phyloP scores from a whole-genome alignment of 2,329 filamentous ascomycete species.

The Claviceps fusiformis region DNA sequence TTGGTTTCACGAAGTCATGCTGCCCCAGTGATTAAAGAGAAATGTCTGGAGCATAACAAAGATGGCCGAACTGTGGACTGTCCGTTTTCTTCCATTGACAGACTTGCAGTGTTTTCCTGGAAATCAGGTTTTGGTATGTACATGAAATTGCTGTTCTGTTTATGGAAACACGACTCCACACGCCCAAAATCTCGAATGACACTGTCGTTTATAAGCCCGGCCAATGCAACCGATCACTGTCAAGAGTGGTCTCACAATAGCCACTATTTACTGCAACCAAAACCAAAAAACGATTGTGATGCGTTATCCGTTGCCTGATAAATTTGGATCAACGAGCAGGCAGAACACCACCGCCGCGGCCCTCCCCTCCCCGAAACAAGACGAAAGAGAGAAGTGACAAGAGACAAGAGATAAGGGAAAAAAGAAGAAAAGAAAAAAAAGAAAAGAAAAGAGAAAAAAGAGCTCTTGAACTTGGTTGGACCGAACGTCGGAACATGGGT shows the following conservation, averaged over 20 bases:
- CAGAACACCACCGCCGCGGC: not conserved
- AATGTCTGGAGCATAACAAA: not conserved
- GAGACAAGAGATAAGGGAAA: too few relatives aligned
- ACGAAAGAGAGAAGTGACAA: too few relatives aligned
- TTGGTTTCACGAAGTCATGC: not conserved
- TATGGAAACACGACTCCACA: not conserved
- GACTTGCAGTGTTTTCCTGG: not conserved
- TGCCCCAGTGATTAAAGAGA: not conserved
- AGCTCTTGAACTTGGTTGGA: too few relatives aligned
- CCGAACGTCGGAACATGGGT: too few relatives aligned
- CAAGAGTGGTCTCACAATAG: not conserved
- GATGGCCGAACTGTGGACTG: not conserved
- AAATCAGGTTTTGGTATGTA: too few relatives aligned
- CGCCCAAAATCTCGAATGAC: not conserved
- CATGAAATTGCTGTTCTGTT: not conserved
- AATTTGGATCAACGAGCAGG: not conserved
- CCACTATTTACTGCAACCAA: too few relatives aligned
- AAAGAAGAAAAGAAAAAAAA: too few relatives aligned
- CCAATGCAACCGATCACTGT: not conserved
- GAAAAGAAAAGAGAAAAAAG: too few relatives aligned
- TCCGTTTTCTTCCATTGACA: not conserved
- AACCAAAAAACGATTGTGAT: too few relatives aligned
- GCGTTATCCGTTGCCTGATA: not conserved
- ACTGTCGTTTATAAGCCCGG: not conserved
- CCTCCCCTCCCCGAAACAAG: too few relatives aligned